Conservation (phyloP, 2,329 filamentous ascomycete genomes). For the Ophiostoma ulmi region DNA sequence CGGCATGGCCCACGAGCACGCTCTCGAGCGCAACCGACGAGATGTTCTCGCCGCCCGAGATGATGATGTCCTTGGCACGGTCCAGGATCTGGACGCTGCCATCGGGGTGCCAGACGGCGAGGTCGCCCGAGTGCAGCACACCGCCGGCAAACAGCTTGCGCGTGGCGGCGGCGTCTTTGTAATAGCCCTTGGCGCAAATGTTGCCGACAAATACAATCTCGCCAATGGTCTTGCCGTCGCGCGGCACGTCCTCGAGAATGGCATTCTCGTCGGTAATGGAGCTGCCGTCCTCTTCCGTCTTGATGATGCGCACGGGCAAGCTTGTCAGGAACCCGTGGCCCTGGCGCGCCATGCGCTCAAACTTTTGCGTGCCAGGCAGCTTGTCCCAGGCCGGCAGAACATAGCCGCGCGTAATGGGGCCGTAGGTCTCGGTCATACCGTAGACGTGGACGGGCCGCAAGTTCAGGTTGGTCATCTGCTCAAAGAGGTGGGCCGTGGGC, state of each 20-base stretch:
- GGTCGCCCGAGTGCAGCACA: slow-evolving; percentile 79
- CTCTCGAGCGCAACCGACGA: slow-evolving; percentile 87
- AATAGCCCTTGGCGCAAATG: slow-evolving; percentile 87
- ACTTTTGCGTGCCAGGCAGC: slow-evolving; percentile 70
- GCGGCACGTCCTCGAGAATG: slow-evolving; percentile 51
- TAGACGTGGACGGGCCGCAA: slow-evolving; percentile 91
- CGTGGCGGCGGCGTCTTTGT: slow-evolving; percentile 82
- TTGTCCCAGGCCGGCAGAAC: slow-evolving; percentile 77
- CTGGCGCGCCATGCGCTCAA: slow-evolving; percentile 85
- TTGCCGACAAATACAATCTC: slow-evolving; percentile 76
- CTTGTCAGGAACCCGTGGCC: slow-evolving; percentile 86
- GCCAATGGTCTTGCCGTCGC: slow-evolving; percentile 47
- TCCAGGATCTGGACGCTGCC: slow-evolving; percentile 89
- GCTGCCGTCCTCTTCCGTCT: slow-evolving; percentile 58
- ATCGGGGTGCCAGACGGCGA: slow-evolving; percentile 90
- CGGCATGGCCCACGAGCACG: slow-evolving; percentile 81
- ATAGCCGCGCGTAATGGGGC: slow-evolving; percentile 92
- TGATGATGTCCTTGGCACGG: slow-evolving; percentile 96
- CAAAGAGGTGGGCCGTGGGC: slow-evolving; percentile 82
- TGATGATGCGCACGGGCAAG: slow-evolving; percentile 75
- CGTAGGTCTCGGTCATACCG: slow-evolving; percentile 83
- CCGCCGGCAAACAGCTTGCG: slow-evolving; percentile 82
- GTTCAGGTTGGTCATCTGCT: slow-evolving; percentile 84
- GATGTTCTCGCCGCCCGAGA: slow-evolving; percentile 96
- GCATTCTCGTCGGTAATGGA: background rate